Evolutionary conservation across 1,284 basidiomycete species (phyloP).

Genomic region (Ganoderma meredithae): DNA sequence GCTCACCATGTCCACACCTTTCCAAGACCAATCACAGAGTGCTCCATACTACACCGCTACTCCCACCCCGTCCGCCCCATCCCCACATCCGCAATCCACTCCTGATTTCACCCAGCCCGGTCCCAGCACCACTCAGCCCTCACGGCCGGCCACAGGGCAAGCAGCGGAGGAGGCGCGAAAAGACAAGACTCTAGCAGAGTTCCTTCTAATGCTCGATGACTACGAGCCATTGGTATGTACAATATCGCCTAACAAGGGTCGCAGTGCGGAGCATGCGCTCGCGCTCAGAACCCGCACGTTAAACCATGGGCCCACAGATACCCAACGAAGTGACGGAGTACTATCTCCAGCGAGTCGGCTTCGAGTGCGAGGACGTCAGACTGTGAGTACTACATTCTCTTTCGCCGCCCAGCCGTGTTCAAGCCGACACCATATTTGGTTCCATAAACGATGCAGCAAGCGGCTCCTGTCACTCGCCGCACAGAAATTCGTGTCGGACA

Average conservation of each 20-base stretch:
- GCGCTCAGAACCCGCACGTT: constrained; percentile 13
- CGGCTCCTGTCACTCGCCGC: constrained; percentile 94
- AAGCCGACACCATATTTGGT: constrained; percentile 13
- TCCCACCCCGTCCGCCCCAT: constrained; percentile 29
- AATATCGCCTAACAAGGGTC: not conserved
- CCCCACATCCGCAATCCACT: constrained; percentile 33
- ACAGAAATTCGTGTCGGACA: constrained; percentile 98
- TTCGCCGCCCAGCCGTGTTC: constrained; percentile 13
- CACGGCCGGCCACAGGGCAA: constrained; percentile 59
- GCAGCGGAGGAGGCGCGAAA: constrained; percentile 86
- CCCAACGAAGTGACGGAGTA: constrained; percentile 99
- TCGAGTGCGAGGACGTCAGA: constrained; percentile 94
- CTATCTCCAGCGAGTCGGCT: constrained; percentile 95
- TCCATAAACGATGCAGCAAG: constrained; percentile 64
- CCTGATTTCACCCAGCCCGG: constrained; percentile 39
- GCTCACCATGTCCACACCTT: constrained; percentile 36
- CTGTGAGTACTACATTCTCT: constrained; percentile 62
- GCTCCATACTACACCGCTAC: constrained; percentile 34
- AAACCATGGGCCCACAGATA: constrained; percentile 63
- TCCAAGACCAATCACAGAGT: constrained; percentile 33
- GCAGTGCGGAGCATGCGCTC: not conserved
- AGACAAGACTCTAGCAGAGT: constrained; percentile 91
- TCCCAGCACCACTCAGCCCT: constrained; percentile 34
- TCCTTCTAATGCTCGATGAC: constrained; percentile 95
- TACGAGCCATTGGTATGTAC: constrained; percentile 90